Conservation (phyloP, 148 eudicot species). For the Gaultheria prostrata region DNA sequence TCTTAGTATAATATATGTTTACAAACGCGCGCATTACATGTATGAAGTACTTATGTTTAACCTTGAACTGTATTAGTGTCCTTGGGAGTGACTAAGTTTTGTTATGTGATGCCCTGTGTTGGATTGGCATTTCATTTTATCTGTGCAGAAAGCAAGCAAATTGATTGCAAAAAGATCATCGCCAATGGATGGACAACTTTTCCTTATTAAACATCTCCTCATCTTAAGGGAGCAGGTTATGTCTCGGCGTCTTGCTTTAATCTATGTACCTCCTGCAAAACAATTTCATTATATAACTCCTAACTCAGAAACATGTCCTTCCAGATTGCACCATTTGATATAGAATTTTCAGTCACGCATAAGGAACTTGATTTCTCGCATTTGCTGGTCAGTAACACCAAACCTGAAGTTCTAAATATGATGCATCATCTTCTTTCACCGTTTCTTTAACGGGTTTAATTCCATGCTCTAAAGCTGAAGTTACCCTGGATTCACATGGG, state of each 20-base stretch:
- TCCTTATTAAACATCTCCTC: constrained; percentile 91
- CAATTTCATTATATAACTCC: constrained; percentile 7
- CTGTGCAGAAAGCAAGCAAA: constrained; percentile 87
- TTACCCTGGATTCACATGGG: not conserved
- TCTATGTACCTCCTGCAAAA: not conserved
- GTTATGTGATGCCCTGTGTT: not conserved
- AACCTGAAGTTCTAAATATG: constrained; percentile 9
- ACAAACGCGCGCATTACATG: not conserved
- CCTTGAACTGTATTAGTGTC: constrained; percentile 1
- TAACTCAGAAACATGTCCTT: constrained; percentile 34
- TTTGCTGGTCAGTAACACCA: constrained; percentile 68
- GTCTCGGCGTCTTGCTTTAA: not conserved
- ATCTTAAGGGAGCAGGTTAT: constrained; percentile 89
- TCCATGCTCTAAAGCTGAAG: constrained; percentile 1
- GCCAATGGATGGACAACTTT: constrained; percentile 88
- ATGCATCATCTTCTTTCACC: constrained; percentile 4
- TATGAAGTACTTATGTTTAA: not conserved
- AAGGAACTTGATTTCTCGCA: constrained; percentile 99
- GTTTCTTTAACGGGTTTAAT: constrained; percentile 4
- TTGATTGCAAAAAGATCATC: constrained; percentile 75
- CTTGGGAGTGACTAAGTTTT: not conserved
- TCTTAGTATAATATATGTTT: not conserved
- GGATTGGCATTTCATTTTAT: constrained; percentile 12
- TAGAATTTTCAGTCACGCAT: constrained; percentile 93
- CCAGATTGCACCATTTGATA: constrained; percentile 99